Percentiles rank a stretch among this genome's conserved stretches.
These are phyloP conservation scores for Grosmannia clavigera DNA, from an alignment of 2,329 filamentous ascomycete species.

Conservation along the genomic window DNA sequence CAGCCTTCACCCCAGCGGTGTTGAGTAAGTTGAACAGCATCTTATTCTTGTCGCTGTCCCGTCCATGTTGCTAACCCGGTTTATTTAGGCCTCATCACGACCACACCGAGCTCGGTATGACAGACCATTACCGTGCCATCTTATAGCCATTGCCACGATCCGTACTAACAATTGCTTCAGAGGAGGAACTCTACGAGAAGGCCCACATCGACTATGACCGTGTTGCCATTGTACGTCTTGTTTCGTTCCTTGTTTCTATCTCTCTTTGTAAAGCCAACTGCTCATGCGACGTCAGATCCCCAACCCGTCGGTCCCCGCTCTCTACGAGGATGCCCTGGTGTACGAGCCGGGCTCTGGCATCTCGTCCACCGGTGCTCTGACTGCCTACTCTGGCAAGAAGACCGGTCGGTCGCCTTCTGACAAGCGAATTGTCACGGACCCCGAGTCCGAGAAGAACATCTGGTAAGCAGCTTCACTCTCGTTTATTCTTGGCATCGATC, in stretches of 20 bases:
- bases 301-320: conserved; percentile 87
- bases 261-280: conserved; percentile 5
- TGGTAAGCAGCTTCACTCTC: conserved; percentile 38
- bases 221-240: conserved; percentile 74
- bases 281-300: conserved; percentile 40
- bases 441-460: conserved; percentile 76
- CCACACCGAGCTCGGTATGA: conserved; percentile 77
- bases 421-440: conserved; percentile 94
- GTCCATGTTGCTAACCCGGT: conserved; percentile 16
- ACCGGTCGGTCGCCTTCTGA: conserved; percentile 93
- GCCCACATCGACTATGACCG: conserved; percentile 99
- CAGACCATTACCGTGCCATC: neutral
- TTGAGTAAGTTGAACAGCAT: conserved; percentile 54
- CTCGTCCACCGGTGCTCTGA: conserved; percentile 87
- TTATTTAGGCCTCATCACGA: conserved; percentile 53
- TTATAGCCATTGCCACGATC: neutral
- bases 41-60: conserved; percentile 16
- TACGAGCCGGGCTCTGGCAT: conserved; percentile 98
- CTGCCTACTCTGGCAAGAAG: conserved; percentile 96
- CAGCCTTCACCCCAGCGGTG: conserved; percentile 77
- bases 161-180: conserved; percentile 18
- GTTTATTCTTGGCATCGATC: neutral
- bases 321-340: conserved; percentile 96
- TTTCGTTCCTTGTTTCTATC: neutral
- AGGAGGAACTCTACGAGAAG: conserved; percentile 94